Evolutionary conservation across 495 filamentous ascomycete genomes (phyloP).

Genomic region (Acidiella bohemica): DNA sequence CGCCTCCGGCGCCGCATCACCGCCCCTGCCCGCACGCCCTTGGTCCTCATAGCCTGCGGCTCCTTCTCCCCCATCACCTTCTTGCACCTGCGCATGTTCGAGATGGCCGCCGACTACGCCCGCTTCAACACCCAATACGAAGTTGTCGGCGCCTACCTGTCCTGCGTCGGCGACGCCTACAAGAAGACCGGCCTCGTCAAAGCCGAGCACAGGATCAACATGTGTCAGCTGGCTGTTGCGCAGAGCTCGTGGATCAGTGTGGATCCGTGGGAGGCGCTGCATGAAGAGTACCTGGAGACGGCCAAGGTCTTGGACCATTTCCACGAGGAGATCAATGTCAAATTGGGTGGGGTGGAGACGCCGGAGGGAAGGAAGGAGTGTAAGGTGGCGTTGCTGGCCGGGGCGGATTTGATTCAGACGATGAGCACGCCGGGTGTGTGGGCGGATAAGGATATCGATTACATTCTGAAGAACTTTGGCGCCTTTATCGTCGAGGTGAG

Average conservation of each 20-base stretch:
- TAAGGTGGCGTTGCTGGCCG: constrained; percentile 61
- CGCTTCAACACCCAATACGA: constrained; percentile 75
- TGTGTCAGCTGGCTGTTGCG: constrained; percentile 68
- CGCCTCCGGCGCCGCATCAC: constrained; percentile 57
- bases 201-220: constrained; percentile 50
- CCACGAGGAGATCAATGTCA: constrained; percentile 71
- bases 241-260: constrained; percentile 32
- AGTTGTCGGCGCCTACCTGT: constrained; percentile 71
- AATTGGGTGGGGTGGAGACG: constrained; percentile 58
- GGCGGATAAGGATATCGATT: constrained; percentile 67
- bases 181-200: constrained; percentile 77
- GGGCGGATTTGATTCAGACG: constrained; percentile 49
- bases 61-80: constrained; percentile 80
- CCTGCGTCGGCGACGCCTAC: constrained; percentile 73
- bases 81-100: constrained; percentile 88
- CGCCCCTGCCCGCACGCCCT: constrained; percentile 32
- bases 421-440: constrained; percentile 68
- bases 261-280: constrained; percentile 63
- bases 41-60: constrained; percentile 74
- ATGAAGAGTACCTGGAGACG: constrained; percentile 74
- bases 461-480: constrained; percentile 76
- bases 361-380: constrained; percentile 44
- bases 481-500: constrained; percentile 56
- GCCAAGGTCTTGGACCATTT: constrained; percentile 83
- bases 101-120: constrained; percentile 73